These are phyloP conservation scores for Lyophyllum decastes DNA, from an alignment of 768 basidiomycete genomes.

Conservation along the genomic window DNA sequence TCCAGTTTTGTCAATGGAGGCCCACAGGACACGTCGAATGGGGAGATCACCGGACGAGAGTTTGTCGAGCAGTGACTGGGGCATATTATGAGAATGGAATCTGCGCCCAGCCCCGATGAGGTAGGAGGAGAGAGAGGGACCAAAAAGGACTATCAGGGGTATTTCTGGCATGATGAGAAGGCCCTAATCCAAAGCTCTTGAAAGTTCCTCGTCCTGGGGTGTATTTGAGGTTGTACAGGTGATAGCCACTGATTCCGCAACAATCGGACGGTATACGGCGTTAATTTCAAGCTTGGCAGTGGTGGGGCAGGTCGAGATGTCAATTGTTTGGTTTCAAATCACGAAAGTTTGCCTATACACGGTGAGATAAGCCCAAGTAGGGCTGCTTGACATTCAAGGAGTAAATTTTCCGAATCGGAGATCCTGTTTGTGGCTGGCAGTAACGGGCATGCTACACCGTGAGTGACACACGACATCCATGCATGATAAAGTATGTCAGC, in stretches of 20 bases:
- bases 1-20: background rate
- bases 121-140: background rate
- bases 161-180: background rate
- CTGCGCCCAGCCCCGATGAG: background rate
- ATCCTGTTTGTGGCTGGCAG: background rate
- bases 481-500: background rate
- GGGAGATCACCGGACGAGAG: background rate
- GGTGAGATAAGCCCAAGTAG: background rate
- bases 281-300: background rate
- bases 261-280: too few relatives aligned
- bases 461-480: too few relatives aligned
- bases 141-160: conserved; percentile 1
- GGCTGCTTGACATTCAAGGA: background rate
- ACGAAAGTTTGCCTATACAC: background rate
- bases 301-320: background rate
- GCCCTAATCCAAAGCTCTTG: background rate
- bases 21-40: background rate
- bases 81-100: background rate
- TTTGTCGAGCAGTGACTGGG: background rate
- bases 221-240: background rate
- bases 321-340: background rate
- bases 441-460: background rate
- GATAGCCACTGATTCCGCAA: too few relatives aligned
- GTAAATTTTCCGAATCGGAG: background rate
- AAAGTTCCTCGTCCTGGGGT: background rate